Conservation (phyloP, 495 filamentous ascomycete species). For the Aspergillus hancockii region DNA sequence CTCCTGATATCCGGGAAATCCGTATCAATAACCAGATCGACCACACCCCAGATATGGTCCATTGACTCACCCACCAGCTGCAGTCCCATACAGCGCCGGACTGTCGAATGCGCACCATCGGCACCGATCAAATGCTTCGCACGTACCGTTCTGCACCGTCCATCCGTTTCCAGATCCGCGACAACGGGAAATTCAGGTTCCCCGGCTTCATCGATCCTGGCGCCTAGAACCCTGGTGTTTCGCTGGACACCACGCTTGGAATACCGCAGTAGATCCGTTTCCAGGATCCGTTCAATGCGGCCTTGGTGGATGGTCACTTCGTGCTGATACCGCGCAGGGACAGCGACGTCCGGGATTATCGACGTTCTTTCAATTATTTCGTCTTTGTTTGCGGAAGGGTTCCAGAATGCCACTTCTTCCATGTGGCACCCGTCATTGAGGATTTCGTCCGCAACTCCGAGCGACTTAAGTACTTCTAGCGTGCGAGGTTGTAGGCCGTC, state of each 20-base stretch:
- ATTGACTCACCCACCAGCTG: constrained; percentile 62
- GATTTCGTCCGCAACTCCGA: constrained; percentile 40
- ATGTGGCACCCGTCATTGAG: constrained; percentile 40
- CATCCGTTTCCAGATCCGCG: constrained; percentile 42
- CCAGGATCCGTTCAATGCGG: constrained; percentile 60
- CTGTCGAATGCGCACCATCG: constrained; percentile 66
- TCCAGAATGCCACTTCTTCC: constrained; percentile 51
- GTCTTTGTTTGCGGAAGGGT: constrained; percentile 46
- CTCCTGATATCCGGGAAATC: constrained; percentile 72
- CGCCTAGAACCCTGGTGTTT: constrained; percentile 50
- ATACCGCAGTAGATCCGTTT: constrained; percentile 53
- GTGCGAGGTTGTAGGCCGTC: constrained; percentile 64
- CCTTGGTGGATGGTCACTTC: constrained; percentile 64
- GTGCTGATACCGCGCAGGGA: constrained; percentile 50
- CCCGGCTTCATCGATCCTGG: constrained; percentile 58
- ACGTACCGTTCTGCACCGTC: constrained; percentile 45
- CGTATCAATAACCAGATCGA: constrained; percentile 66
- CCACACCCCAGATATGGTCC: constrained; percentile 66
- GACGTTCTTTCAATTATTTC: constrained; percentile 54
- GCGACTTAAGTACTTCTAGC: constrained; percentile 61
- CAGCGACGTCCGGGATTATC: constrained; percentile 46
- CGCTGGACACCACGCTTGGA: constrained; percentile 54
- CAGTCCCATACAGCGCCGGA: constrained; percentile 58
- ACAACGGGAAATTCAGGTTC: constrained; percentile 51
- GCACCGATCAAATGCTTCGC: constrained; percentile 70